These are phyloP conservation scores for Fraxinus paxiana DNA, from an alignment of 305 asterid species.

Conservation along the genomic window DNA sequence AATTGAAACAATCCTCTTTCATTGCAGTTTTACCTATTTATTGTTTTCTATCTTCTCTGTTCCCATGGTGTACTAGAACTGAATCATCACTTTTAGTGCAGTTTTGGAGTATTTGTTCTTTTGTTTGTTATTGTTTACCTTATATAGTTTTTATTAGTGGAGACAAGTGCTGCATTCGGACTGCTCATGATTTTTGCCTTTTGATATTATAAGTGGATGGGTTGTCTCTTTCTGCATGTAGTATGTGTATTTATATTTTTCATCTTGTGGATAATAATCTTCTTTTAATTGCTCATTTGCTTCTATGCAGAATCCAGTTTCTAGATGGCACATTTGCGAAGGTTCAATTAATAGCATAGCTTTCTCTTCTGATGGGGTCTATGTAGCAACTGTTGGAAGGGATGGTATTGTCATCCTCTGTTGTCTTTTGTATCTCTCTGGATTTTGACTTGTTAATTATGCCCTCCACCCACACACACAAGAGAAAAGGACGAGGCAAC, in stretches of 20 bases:
- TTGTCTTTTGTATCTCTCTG: slow-evolving; percentile 16
- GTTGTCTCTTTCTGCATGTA: neutral
- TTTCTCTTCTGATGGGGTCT: slow-evolving; percentile 81
- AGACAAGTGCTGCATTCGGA: slow-evolving; percentile 5
- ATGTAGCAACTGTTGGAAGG: slow-evolving; percentile 95
- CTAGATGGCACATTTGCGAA: slow-evolving; percentile 97
- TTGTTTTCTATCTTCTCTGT: neutral
- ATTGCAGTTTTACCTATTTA: neutral
- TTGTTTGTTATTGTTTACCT: neutral
- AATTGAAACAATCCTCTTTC: neutral
- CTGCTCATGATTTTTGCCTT: neutral
- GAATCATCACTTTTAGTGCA: neutral
- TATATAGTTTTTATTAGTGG: neutral
- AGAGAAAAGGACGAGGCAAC: neutral
- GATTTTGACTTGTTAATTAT: neutral
- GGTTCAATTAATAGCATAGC: slow-evolving; percentile 84
- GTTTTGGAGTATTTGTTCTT: neutral
- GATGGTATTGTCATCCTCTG: slow-evolving; percentile 64
- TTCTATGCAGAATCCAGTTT: slow-evolving; percentile 79
- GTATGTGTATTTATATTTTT: neutral
- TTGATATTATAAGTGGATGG: neutral
- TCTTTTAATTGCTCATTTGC: neutral
- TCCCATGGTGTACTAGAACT: neutral
- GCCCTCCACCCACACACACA: neutral
- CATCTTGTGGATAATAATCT: neutral